Base-by-base conservation (phyloP, 345 rosid species). In the Crucihimalaya himalaica region DNA sequence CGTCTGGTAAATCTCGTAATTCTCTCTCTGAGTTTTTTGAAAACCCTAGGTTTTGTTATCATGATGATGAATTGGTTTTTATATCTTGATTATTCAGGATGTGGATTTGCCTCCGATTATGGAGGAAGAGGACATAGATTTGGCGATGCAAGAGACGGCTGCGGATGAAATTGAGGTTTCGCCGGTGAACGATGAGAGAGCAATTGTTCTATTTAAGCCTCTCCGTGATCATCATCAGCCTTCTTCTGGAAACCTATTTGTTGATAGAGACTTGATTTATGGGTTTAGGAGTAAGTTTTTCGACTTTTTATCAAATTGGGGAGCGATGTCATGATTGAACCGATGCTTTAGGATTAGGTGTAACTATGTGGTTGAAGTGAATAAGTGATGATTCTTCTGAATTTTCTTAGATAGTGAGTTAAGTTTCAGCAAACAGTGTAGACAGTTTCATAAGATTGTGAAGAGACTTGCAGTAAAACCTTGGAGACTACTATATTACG, bases 131-230 rank as follows among this genome's bases (percentile, higher is more conserved):
- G 92, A 79, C 20, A 32, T 14, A 0, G 62, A 67, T 39, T n/a
- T 67, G 27, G 5, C 72, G 51, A 53, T 67, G 62, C 53, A 40
- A 62, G 66, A 42, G 34, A 40, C 29, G 46, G 31, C 3, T 14
- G 16, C 20, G 13, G 48, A 39, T 21, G n/a, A 50, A 66, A 7
- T 21, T 10, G 50, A 66, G 14, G 10, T 48, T 32, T 21, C 12
- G 3, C 58, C 80, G 1, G 80, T 40, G 3, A 88, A 87, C 35
- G 79, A 78, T 43, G 96, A 91, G 68, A 88, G 81, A 70, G 88
- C 97, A n/a, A 76, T 92, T 51, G 96, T 92, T 54, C 70, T 89
- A 0, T 92, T 78, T 74, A 83, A 81, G 72, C 89, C 92, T 21
- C 62, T 2, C 47, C 63, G 4, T 13, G 7, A 39, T 53, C 74